Evolutionary conservation across 2,329 filamentous ascomycete genomes (phyloP), one percentile per base, ranked within the genome.

Genomic region (Fusarium poae): DNA sequence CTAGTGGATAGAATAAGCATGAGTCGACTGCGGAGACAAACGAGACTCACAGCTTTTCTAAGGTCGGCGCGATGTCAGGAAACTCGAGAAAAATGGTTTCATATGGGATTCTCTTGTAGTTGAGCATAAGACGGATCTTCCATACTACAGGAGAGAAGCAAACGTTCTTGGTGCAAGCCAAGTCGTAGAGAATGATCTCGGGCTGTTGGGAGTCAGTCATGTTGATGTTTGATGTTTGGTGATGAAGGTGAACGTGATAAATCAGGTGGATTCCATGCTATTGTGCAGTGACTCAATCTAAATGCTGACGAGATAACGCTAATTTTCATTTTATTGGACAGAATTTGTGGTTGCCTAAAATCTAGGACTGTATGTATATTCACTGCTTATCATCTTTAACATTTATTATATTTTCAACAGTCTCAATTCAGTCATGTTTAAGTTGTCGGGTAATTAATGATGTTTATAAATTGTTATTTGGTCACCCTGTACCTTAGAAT

Each of bases 111-210:
- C 8, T 16, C 9, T 62, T 66, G 34, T 61, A 66, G 32, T 66
- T 66, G 15, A 66, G 55, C 48, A 66, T 66, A 9, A 66, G 15
- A 0, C 62, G 49, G 3, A 42, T 55, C 8, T 55, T 61, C 62
- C 62, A 66, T 6, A 65, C 62, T 1, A 27, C 62, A 0, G 62
- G 62, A 0, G 62, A 66, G 25, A 66, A 65, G 37, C 62, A 62
- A 2, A 8, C 20, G 1, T 50, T 42, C 25, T 67, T 67, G 30
- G 34, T 45, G 5, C 62, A 67, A 10, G 51, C 62, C 10, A 67
- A 25, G 15, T 67, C 62, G 2, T 67, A 67, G 0, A 67, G 16
- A 1, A 62, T 15, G 7, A 67, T 40, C 0, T 42, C 50, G 0
- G 51, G 37, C 3, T 42, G 29, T 0, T 6, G 6, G 0, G 4